Conservation (phyloP, 495 filamentous ascomycete species). For the Aspergillus affinis region DNA sequence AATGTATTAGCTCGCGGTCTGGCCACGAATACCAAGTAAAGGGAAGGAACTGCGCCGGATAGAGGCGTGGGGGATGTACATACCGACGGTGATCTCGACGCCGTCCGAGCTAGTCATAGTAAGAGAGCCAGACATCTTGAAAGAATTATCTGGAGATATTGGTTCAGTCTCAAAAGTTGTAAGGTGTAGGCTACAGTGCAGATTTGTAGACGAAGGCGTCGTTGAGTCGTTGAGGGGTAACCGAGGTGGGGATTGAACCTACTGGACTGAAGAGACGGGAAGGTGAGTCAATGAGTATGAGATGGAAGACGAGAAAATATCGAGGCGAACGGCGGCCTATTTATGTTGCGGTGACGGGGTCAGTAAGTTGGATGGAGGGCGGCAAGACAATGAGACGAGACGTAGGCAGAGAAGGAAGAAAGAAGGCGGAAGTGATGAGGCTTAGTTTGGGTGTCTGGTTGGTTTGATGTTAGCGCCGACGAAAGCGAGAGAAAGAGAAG, state of each 20-base stretch:
- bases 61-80: too few species aligned
- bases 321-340: background rate
- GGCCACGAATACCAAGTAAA: background rate
- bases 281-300: background rate
- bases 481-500: background rate
- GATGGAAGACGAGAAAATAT: background rate
- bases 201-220: background rate
- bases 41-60: too few species aligned
- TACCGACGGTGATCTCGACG: constrained; percentile 56
- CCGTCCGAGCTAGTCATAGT: constrained; percentile 59
- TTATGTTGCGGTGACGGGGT: background rate
- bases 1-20: background rate
- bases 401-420: background rate
- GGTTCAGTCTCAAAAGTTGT: background rate
- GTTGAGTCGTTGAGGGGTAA: constrained; percentile 8
- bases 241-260: constrained; percentile 6
- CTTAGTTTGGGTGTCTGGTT: background rate
- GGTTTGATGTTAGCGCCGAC: background rate
- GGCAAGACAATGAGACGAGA: background rate
- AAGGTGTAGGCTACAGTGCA: background rate
- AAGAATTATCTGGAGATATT: background rate
- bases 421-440: constrained; percentile 5
- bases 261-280: background rate
- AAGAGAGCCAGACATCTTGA: constrained; percentile 35
- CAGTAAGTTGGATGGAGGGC: background rate